A percentile compares a stretch with the other conserved stretches of the same genome.
Conservation (phyloP, 1,284 basidiomycete genomes). For the Cryptococcus wingfieldii region DNA sequence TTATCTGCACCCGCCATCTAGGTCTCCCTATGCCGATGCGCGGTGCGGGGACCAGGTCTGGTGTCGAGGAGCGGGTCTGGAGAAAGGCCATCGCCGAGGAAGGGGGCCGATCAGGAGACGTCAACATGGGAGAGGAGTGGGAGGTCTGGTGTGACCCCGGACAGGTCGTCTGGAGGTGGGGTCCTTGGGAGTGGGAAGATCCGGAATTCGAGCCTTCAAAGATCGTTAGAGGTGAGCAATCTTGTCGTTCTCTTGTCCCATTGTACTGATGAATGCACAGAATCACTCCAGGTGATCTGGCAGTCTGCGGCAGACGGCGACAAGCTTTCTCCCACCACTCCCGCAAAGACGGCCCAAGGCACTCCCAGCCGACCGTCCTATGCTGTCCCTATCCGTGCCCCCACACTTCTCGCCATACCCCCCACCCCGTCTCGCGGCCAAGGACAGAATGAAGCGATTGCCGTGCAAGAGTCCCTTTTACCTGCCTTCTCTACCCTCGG, state of each 20-base stretch:
- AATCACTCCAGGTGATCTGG: constrained; percentile 39
- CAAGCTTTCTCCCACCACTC: constrained; percentile 12
- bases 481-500: constrained; percentile 22
- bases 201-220: constrained; percentile 41
- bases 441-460: neutral
- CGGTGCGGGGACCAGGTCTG: constrained; percentile 24
- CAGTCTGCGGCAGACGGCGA: constrained; percentile 27
- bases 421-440: constrained; percentile 25
- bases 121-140: constrained; percentile 41
- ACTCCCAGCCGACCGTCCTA: constrained; percentile 37
- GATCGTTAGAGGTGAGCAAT: constrained; percentile 31
- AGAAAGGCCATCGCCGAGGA: constrained; percentile 24
- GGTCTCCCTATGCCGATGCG: constrained; percentile 35
- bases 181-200: constrained; percentile 47
- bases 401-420: constrained; percentile 39
- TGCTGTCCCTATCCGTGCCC: constrained; percentile 46
- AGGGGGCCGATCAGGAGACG: constrained; percentile 9
- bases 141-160: constrained; percentile 50
- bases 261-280: constrained; percentile 13
- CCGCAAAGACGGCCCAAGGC: constrained; percentile 4
- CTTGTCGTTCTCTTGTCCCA: neutral
- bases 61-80: constrained; percentile 36
- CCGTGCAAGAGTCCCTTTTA: constrained; percentile 12
- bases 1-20: constrained; percentile 33
- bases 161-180: constrained; percentile 45